Conservation (phyloP, 257 asterid species). For the Plantago elongata region DNA sequence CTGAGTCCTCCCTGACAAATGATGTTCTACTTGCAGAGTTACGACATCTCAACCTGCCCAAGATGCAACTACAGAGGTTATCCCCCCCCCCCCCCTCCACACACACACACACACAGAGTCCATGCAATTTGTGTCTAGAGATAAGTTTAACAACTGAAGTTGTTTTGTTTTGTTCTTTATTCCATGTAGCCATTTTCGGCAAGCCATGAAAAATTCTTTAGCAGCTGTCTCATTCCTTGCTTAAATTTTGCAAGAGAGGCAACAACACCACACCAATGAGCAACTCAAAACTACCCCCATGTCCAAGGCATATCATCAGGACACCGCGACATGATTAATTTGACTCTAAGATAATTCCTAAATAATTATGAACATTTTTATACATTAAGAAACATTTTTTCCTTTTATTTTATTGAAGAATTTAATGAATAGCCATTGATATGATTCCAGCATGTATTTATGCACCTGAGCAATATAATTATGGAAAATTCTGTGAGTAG, state of each 20-base stretch:
- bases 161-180: not conserved
- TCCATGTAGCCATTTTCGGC: too few species aligned
- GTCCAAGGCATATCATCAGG: too few species aligned
- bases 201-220: too few species aligned
- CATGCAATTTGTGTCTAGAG: not conserved
- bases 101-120: not conserved
- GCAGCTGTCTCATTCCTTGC: too few species aligned
- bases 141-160: not conserved
- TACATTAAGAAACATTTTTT: not conserved
- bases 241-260: constrained; percentile 9
- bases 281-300: too few species aligned
- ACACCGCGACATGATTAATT: too few species aligned
- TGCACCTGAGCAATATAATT: constrained; percentile 11
- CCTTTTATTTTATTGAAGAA: not conserved
- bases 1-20: not conserved
- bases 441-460: not conserved
- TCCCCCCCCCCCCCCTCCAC: too few species aligned
- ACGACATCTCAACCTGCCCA: constrained; percentile 4
- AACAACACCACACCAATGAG: not conserved
- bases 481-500: constrained; percentile 15
- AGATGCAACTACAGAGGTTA: not conserved
- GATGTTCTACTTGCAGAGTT: not conserved
- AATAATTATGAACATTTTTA: not conserved
- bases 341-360: constrained; percentile 7
- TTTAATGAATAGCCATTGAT: constrained; percentile 5